These are phyloP conservation scores for Colletotrichum kahawae DNA, from an alignment of 2,329 filamentous ascomycete species.

Conservation along the genomic window DNA sequence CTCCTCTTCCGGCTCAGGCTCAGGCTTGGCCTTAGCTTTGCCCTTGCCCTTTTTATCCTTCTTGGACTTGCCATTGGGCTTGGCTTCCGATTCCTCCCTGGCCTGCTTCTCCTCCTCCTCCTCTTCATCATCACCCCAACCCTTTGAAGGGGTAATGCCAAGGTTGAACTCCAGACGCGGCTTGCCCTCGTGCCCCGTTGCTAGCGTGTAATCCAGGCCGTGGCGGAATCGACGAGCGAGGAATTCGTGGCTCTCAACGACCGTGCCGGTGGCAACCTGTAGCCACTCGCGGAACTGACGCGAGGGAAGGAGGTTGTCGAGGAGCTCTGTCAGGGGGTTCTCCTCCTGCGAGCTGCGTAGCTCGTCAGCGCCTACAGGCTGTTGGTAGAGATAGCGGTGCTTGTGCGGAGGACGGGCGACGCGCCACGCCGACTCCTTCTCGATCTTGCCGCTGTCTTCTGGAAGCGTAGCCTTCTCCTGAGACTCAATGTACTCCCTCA, in stretches of 20 bases:
- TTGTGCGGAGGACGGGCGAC: slow-evolving; percentile 92
- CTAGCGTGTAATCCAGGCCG: slow-evolving; percentile 90
- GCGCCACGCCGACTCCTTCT: slow-evolving; percentile 67
- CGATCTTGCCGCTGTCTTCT: slow-evolving; percentile 58
- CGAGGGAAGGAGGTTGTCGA: slow-evolving; percentile 84
- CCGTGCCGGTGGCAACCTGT: slow-evolving; percentile 77
- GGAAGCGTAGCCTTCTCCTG: slow-evolving; percentile 60
- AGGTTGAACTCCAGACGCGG: slow-evolving; percentile 87
- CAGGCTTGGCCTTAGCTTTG: slow-evolving; percentile 33
- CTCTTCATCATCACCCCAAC: slow-evolving; percentile 79
- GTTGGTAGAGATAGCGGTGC: slow-evolving; percentile 87
- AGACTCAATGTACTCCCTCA: slow-evolving; percentile 74
- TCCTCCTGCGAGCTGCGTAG: slow-evolving; percentile 42
- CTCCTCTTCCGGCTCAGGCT: slow-evolving; percentile 28
- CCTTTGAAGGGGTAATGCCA: slow-evolving; percentile 81
- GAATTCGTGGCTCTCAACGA: slow-evolving; percentile 75
- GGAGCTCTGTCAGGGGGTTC: slow-evolving; percentile 74
- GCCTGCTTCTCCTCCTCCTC: slow-evolving; percentile 60
- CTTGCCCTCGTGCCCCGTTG: slow-evolving; percentile 80
- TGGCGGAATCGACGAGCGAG: slow-evolving; percentile 87
- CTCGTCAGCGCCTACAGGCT: slow-evolving; percentile 49
- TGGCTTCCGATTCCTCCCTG: slow-evolving; percentile 46
- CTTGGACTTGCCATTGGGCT: slow-evolving; percentile 34
- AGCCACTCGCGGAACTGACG: slow-evolving; percentile 90
- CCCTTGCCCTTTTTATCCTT: slow-evolving; percentile 32